Evolutionary conservation across 1,284 basidiomycete genomes (phyloP), one percentile per base, ranked within the genome.

Genomic region (Malassezia brasiliensis): DNA sequence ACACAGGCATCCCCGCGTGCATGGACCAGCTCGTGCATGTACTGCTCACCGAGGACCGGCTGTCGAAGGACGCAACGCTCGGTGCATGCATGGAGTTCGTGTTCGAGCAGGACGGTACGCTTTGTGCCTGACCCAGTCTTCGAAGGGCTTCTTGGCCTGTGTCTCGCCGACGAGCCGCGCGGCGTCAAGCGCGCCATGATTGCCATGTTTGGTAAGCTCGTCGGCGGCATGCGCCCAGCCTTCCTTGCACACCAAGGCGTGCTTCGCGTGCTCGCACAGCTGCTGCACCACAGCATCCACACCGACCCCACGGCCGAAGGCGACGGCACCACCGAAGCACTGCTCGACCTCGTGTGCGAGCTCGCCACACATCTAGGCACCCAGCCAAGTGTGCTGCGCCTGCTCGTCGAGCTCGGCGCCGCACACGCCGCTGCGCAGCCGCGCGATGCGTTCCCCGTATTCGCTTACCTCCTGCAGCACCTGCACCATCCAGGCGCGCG

Each of bases 111-210:
- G 40, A 52, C 22, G 34, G 47, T 48, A 17, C 6, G 47, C 36
- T 7, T 36, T 15, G 3, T 28, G 28, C 6, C 47, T 38, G 20
- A 36, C 48, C 2, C 50, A 32, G 47, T 54, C 25, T 25, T 50
- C 12, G 45, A 17, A 5, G 38, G 22, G 10, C 37, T 54, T 9
- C n/a, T 42, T 11, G 41, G 47, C 1, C 39, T 54, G 11, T 49
- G 52, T 15, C 10, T 44, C 7, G 46, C 46, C 14, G 52, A 54
- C 41, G 52, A 54, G 25, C 52, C 52, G 5, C 42, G 14, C 15
- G 52, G 52, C 7, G 32, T 44, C 12, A 30, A 30, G 31, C 11
- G 31, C 14, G 30, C 30, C 9, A 31, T 50, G 35, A 8, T 54
- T 3, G 19, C 10, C 39, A 42, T 34, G 35, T 54, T 20, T 17